phyloP scores from a whole-genome alignment of 352 stramenopile species.

The Pseudoperonospora humuli region DNA sequence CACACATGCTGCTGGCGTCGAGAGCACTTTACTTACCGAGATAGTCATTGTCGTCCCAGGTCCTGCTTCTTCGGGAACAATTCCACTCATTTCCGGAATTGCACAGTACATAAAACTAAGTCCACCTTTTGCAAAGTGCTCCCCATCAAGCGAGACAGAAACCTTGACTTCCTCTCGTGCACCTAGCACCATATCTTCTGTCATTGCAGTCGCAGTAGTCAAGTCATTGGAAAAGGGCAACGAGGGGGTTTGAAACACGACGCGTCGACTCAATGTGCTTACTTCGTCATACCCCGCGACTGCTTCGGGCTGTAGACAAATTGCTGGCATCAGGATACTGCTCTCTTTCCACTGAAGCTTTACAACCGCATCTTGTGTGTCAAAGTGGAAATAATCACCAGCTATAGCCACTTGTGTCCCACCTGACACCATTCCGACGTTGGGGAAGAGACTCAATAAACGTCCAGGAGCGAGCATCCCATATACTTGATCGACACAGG shows the following conservation, averaged over 20 bases:
- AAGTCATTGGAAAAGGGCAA: conserved; percentile 29
- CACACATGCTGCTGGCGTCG: conserved; percentile 16
- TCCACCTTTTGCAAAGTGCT: conserved; percentile 32
- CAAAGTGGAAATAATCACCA: conserved; percentile 48
- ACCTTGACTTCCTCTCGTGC: conserved; percentile 38
- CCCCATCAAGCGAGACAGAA: conserved; percentile 43
- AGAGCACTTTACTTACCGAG: conserved; percentile 11
- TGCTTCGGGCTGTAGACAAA: conserved; percentile 18
- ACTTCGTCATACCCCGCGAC: neutral
- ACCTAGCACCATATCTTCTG: conserved; percentile 21
- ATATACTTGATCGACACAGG: conserved; percentile 17
- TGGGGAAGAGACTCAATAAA: conserved; percentile 32
- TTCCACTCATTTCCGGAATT: conserved; percentile 9
- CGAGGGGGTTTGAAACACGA: conserved; percentile 36
- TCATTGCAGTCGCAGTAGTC: conserved; percentile 13
- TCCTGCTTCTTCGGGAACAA: conserved; percentile 16
- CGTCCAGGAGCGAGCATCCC: conserved; percentile 23
- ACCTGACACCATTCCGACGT: conserved; percentile 28
- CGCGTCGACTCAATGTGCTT: conserved; percentile 20
- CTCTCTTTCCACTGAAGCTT: conserved; percentile 40
- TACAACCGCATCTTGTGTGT: conserved; percentile 43
- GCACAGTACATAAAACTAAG: conserved; percentile 18
- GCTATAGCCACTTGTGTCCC: conserved; percentile 43
- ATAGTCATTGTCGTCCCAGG: conserved; percentile 17
- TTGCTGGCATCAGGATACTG: conserved; percentile 21